These are phyloP conservation scores for Boechera divaricarpa DNA, from an alignment of 345 rosid genomes.

Conservation along the genomic window DNA sequence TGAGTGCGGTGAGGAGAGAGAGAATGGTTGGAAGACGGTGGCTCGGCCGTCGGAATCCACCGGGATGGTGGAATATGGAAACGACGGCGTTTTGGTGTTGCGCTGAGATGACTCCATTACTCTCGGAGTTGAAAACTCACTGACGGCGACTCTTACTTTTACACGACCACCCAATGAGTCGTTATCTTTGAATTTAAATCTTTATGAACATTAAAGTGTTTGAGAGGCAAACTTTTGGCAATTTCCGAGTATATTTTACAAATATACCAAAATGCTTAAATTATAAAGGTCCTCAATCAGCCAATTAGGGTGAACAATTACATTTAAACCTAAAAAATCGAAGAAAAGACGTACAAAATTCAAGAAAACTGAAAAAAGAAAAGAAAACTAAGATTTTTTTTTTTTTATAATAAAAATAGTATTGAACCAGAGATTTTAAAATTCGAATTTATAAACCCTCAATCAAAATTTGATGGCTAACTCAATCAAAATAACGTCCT, in stretches of 20 bases:
- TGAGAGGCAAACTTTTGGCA: conserved; percentile 12
- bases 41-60: conserved; percentile 65
- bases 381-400: no score
- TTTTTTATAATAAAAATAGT: no score
- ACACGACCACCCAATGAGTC: neutral
- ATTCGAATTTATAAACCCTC: no score
- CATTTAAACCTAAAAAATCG: neutral
- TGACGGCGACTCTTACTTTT: neutral
- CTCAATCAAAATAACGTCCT: neutral
- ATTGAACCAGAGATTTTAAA: no score
- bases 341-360: no score
- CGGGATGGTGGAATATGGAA: conserved; percentile 37
- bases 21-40: conserved; percentile 62
- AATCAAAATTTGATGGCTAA: no score
- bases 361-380: no score
- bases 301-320: neutral
- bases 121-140: neutral
- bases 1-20: conserved; percentile 71
- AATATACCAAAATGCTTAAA: neutral
- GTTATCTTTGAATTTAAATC: neutral
- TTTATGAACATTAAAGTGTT: neutral
- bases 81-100: conserved; percentile 7
- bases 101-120: conserved; percentile 18
- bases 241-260: neutral
- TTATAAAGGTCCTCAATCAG: neutral